Evolutionary conservation across 208 protist species (phyloP).

Genomic region (Wallacemonas sp.): DNA sequence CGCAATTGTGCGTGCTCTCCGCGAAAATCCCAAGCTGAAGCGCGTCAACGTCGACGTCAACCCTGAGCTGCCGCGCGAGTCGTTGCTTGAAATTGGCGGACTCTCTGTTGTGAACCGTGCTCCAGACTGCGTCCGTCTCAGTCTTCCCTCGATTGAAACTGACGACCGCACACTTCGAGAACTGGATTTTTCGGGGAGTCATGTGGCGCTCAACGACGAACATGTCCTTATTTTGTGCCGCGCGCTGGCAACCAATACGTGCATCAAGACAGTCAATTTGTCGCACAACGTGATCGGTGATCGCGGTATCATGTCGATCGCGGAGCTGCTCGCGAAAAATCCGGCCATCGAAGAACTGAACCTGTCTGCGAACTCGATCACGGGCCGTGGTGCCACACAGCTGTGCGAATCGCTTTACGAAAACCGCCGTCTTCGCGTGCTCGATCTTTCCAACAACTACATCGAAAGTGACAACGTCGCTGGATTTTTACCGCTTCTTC

Average conservation of each 20-base stretch:
- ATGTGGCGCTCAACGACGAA: slow-evolving; percentile 63
- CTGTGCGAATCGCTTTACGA: slow-evolving; percentile 70
- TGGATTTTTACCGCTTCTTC: slow-evolving; percentile 58
- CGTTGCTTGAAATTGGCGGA: slow-evolving; percentile 65
- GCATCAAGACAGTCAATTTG: slow-evolving; percentile 65
- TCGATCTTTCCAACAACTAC: slow-evolving; percentile 78
- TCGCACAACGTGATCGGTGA: slow-evolving; percentile 86
- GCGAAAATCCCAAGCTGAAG: slow-evolving; percentile 60
- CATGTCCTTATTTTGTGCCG: slow-evolving; percentile 68
- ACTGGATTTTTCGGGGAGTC: slow-evolving; percentile 65
- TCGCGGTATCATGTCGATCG: slow-evolving; percentile 55
- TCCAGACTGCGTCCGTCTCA: slow-evolving; percentile 51
- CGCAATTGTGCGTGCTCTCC: slow-evolving; percentile 56
- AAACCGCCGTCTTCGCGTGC: slow-evolving; percentile 57
- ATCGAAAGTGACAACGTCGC: slow-evolving; percentile 47
- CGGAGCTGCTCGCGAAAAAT: slow-evolving; percentile 73
- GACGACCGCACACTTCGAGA: slow-evolving; percentile 39
- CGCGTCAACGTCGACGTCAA: slow-evolving; percentile 80
- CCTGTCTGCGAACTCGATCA: slow-evolving; percentile 71
- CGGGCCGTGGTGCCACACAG: slow-evolving; percentile 61
- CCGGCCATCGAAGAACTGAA: slow-evolving; percentile 43
- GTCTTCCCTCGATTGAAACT: slow-evolving; percentile 61
- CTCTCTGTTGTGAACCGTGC: slow-evolving; percentile 72
- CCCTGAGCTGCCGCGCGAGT: slow-evolving; percentile 42
- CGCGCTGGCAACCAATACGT: slow-evolving; percentile 56